Conservation (phyloP, 129 eudicot species). For the Tanacetum coccineum region DNA sequence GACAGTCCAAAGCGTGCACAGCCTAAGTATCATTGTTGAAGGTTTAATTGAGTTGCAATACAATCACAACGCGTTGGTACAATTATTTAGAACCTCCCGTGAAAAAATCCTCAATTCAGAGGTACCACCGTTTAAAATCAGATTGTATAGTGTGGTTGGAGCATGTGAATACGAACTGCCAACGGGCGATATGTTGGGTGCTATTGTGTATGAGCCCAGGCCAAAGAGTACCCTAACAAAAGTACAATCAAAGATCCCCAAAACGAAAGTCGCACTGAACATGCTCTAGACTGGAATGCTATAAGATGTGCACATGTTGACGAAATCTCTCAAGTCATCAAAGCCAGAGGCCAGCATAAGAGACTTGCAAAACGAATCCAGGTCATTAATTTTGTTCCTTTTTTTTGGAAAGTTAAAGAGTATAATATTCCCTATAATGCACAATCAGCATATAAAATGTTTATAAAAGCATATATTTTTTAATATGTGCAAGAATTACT, state of each 20-base stretch:
- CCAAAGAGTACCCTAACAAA: constrained; percentile 31
- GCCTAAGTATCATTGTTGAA: too few relatives aligned
- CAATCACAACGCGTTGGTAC: too few relatives aligned
- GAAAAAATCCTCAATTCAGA: too few relatives aligned
- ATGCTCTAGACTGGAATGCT: constrained; percentile 48
- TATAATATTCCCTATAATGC: neutral
- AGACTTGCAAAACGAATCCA: constrained; percentile 34
- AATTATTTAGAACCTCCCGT: too few relatives aligned
- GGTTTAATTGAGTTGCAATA: too few relatives aligned
- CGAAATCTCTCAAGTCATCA: constrained; percentile 29
- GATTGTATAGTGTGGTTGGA: too few relatives aligned
- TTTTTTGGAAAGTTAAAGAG: neutral
- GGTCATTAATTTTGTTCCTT: constrained; percentile 19
- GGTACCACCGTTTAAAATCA: too few relatives aligned
- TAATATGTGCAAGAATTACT: constrained; percentile 31
- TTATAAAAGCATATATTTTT: neutral
- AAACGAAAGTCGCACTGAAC: neutral
- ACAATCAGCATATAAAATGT: neutral
- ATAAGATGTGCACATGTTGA: constrained; percentile 29
- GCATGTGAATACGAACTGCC: too few relatives aligned
- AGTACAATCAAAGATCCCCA: neutral
- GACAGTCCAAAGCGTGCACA: too few relatives aligned
- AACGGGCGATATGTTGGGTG: too few relatives aligned
- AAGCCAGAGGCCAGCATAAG: constrained; percentile 36
- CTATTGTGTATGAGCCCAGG: too few relatives aligned